These are phyloP conservation scores for Arbutus unedo DNA, from an alignment of 148 eudicot species.

Conservation along the genomic window DNA sequence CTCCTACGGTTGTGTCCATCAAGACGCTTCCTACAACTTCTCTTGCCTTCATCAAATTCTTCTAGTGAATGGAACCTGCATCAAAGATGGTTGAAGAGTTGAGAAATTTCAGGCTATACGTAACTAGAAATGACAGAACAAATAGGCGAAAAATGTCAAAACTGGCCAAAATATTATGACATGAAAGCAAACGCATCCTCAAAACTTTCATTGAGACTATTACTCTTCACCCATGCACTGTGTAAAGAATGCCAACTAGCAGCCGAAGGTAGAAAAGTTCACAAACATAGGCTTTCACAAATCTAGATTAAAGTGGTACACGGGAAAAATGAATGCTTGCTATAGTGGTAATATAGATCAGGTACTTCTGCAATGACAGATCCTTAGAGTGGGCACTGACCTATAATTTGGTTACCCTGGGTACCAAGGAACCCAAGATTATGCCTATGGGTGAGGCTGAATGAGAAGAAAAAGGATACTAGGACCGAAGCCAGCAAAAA, in stretches of 20 bases:
- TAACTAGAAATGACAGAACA: neutral
- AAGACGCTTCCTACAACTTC: slow-evolving; percentile 34
- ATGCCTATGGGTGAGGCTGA: neutral
- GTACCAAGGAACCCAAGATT: neutral
- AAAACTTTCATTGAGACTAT: neutral
- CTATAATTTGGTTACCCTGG: neutral
- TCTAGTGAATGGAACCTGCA: slow-evolving; percentile 31
- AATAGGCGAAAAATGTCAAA: neutral
- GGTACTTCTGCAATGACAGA: neutral
- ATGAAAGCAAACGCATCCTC: neutral
- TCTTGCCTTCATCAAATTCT: slow-evolving; percentile 31
- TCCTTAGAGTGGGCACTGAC: neutral
- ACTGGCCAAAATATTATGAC: neutral
- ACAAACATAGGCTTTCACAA: neutral
- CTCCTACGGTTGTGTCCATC: slow-evolving; percentile 31
- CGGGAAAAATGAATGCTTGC: neutral
- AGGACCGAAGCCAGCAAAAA: neutral
- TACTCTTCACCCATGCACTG: neutral
- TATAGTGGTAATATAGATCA: neutral
- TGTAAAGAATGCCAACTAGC: neutral
- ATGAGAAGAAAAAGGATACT: neutral
- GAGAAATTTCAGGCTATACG: neutral
- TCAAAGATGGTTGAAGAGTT: neutral
- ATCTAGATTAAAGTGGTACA: neutral
- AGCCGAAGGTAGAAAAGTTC: neutral